Evolutionary conservation across 352 stramenopile genomes (phyloP).

Genomic region (Blastocystis sp.): DNA sequence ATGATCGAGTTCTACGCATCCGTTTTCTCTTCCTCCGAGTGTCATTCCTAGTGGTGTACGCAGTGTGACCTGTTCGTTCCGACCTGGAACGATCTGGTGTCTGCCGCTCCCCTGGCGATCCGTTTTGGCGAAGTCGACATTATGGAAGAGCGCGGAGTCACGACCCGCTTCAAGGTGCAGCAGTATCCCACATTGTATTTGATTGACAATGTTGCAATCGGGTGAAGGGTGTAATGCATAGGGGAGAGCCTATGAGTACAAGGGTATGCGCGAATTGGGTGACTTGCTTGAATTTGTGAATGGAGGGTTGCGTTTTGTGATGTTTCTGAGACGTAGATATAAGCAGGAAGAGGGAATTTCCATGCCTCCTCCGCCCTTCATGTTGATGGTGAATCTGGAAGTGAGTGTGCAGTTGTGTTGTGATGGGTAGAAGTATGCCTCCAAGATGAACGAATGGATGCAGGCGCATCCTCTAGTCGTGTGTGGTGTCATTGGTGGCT

Average conservation of each 20-base stretch:
- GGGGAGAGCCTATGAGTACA: slow-evolving; percentile 32
- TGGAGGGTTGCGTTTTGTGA: background rate
- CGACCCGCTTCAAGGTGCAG: slow-evolving; percentile 20
- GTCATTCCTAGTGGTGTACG: slow-evolving; percentile 36
- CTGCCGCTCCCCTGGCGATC: background rate
- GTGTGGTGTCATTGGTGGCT: background rate
- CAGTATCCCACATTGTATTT: slow-evolving; percentile 42
- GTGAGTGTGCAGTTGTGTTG: background rate
- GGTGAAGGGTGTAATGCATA: background rate
- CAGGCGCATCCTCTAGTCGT: background rate
- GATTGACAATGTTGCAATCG: background rate
- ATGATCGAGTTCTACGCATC: slow-evolving; percentile 38
- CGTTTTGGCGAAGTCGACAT: slow-evolving; percentile 34
- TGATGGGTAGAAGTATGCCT: slow-evolving; percentile 40
- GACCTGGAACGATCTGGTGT: slow-evolving; percentile 17
- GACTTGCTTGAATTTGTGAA: background rate
- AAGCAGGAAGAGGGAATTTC: background rate
- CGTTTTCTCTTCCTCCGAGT: background rate
- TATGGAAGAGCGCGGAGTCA: slow-evolving; percentile 24
- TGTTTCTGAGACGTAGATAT: slow-evolving; percentile 14
- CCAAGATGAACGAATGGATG: slow-evolving; percentile 14
- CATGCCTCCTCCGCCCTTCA: background rate
- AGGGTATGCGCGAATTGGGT: background rate
- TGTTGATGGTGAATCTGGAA: background rate
- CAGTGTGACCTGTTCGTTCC: background rate